These are phyloP conservation scores for Kregervanrija delftensis DNA, from an alignment of 805 yeast genomes.

Conservation along the genomic window DNA sequence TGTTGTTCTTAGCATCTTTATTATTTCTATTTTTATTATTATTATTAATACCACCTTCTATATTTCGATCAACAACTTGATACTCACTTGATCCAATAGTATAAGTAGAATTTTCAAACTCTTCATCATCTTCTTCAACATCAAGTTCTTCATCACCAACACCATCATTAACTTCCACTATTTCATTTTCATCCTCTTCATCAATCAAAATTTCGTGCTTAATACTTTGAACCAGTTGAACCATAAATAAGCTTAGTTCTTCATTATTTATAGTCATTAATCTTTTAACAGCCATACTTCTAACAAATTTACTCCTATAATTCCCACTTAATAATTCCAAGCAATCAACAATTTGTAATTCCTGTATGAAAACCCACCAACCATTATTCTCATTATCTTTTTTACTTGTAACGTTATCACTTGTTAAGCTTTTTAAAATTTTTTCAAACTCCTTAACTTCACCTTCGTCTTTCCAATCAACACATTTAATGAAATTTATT, in stretches of 20 bases:
- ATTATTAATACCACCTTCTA: too few species aligned
- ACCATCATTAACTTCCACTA: background rate
- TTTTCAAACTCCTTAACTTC: conserved; percentile 72
- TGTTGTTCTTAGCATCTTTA: too few species aligned
- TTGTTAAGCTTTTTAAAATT: conserved; percentile 26
- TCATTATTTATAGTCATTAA: conserved; percentile 70
- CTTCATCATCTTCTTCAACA: conserved; percentile 7
- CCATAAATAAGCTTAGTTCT: conserved; percentile 72
- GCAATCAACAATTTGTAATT: conserved; percentile 31
- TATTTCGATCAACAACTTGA: conserved; percentile 20
- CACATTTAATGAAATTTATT: conserved; percentile 72
- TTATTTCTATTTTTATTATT: too few species aligned
- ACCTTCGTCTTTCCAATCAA: conserved; percentile 78
- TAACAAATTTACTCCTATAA: conserved; percentile 63
- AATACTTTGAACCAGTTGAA: conserved; percentile 88
- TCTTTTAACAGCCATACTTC: conserved; percentile 85
- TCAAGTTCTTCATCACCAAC: conserved; percentile 10
- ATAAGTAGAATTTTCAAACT: conserved; percentile 14
- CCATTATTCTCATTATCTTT: conserved; percentile 1
- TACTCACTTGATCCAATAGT: conserved; percentile 28
- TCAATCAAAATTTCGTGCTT: conserved; percentile 54
- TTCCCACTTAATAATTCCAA: conserved; percentile 77
- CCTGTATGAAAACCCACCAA: conserved; percentile 25
- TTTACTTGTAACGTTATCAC: conserved; percentile 6
- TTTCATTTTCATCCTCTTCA: conserved; percentile 7